These are phyloP conservation scores for Trichoderma koningii DNA, from an alignment of 2,329 filamentous ascomycete genomes.

Conservation along the genomic window DNA sequence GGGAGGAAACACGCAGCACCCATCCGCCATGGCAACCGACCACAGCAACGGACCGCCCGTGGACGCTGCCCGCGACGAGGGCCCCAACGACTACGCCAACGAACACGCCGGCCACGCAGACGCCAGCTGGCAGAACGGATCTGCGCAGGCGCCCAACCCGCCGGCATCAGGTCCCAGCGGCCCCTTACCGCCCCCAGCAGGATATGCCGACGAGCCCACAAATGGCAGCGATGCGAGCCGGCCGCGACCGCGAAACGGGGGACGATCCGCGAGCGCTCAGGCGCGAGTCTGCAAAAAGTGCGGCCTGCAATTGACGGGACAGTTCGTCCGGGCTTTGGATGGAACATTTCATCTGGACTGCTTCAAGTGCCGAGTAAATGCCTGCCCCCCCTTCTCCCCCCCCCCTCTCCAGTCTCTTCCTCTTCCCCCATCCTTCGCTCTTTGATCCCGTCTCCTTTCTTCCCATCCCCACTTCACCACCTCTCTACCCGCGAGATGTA, in stretches of 20 bases:
- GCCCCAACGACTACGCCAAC: slow-evolving; percentile 34
- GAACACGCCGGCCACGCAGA: slow-evolving; percentile 39
- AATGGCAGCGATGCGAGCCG: slow-evolving; percentile 60
- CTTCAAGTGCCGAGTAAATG: slow-evolving; percentile 87
- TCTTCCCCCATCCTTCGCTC: neutral
- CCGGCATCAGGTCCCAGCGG: slow-evolving; percentile 42
- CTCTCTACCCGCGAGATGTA: slow-evolving; percentile 6
- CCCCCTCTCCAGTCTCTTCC: neutral
- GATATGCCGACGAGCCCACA: slow-evolving; percentile 49
- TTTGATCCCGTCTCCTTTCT: slow-evolving; percentile 19
- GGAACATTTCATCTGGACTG: slow-evolving; percentile 97
- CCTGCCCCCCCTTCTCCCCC: neutral
- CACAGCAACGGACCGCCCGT: slow-evolving; percentile 47
- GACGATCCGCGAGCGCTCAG: slow-evolving; percentile 60
- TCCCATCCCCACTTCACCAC: slow-evolving; percentile 20
- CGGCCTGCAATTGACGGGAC: slow-evolving; percentile 81
- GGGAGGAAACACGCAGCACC: slow-evolving; percentile 32
- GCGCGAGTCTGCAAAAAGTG: slow-evolving; percentile 82
- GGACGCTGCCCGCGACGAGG: slow-evolving; percentile 43
- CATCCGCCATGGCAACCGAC: slow-evolving; percentile 49
- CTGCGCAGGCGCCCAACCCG: slow-evolving; percentile 41
- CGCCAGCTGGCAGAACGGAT: slow-evolving; percentile 43
- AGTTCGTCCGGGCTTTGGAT: slow-evolving; percentile 91
- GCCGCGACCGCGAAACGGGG: slow-evolving; percentile 53
- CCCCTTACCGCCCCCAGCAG: slow-evolving; percentile 36